Conservation (phyloP, 495 filamentous ascomycete genomes). For the Letharia columbiana region DNA sequence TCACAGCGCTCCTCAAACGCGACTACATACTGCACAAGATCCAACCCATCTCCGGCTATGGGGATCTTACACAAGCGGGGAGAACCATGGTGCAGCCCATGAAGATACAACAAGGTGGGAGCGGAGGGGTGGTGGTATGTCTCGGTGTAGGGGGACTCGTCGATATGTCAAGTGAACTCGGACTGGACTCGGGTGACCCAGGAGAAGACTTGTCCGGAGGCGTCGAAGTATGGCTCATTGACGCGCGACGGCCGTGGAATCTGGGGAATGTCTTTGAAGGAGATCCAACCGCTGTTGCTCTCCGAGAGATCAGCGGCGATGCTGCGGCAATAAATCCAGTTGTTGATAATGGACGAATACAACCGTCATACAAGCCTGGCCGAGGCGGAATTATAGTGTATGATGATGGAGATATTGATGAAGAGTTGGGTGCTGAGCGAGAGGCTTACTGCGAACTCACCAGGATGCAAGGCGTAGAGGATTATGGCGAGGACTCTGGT, state of each 20-base stretch:
- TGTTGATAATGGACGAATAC: conserved; percentile 58
- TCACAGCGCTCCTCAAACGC: conserved; percentile 82
- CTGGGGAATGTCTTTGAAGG: conserved; percentile 85
- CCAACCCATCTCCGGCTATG: conserved; percentile 86
- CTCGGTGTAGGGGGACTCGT: conserved; percentile 86
- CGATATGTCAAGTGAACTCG: conserved; percentile 67
- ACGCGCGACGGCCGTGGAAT: conserved; percentile 91
- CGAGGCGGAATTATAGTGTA: conserved; percentile 82
- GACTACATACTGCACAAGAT: conserved; percentile 99
- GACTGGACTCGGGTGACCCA: conserved; percentile 47
- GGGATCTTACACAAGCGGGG: conserved; percentile 71
- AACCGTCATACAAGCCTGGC: conserved; percentile 60
- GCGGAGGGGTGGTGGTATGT: conserved; percentile 81
- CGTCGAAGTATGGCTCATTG: conserved; percentile 90
- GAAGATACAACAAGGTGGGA: conserved; percentile 70
- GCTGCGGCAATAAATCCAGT: conserved; percentile 42
- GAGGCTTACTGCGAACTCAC: conserved; percentile 74
- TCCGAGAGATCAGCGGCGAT: conserved; percentile 42
- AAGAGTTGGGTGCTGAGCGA: conserved; percentile 64
- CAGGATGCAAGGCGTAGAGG: conserved; percentile 85
- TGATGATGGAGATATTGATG: conserved; percentile 94
- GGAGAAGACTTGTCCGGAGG: conserved; percentile 54
- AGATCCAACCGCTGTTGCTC: conserved; percentile 42
- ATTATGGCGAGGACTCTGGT: conserved; percentile 48
- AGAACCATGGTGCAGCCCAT: conserved; percentile 70